These are phyloP conservation scores for Paxillus involutus DNA, from an alignment of 768 basidiomycete species.

Conservation along the genomic window DNA sequence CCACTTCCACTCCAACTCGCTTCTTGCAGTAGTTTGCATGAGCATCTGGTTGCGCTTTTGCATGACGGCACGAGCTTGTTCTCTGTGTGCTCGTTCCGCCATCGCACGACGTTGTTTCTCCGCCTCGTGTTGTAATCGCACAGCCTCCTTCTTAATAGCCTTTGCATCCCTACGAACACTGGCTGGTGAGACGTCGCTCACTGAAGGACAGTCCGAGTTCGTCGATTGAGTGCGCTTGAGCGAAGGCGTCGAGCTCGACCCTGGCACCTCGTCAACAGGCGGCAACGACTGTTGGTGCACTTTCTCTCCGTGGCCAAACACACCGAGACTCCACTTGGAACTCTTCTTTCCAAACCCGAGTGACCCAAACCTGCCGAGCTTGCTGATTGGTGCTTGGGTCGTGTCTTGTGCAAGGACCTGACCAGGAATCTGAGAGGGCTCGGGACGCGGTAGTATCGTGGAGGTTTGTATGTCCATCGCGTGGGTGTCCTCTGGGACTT, in stretches of 20 bases:
- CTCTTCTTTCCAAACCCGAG: constrained; percentile 71
- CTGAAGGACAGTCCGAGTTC: constrained; percentile 69
- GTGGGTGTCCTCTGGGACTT: constrained; percentile 41
- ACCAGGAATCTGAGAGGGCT: constrained; percentile 27
- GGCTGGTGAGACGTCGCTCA: constrained; percentile 46
- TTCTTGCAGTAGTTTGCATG: constrained; percentile 48
- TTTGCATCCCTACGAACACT: constrained; percentile 58
- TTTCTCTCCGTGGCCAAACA: constrained; percentile 76
- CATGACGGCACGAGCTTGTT: constrained; percentile 92
- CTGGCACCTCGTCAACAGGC: constrained; percentile 71
- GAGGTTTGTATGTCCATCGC: constrained; percentile 51
- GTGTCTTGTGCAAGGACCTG: constrained; percentile 38
- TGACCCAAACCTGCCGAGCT: constrained; percentile 56
- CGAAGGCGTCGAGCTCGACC: constrained; percentile 55
- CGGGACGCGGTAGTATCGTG: constrained; percentile 46
- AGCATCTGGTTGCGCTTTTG: constrained; percentile 81
- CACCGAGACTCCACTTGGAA: constrained; percentile 61
- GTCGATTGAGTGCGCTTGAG: constrained; percentile 80
- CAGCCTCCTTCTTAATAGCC: constrained; percentile 79
- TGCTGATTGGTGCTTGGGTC: constrained; percentile 45
- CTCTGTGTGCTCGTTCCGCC: constrained; percentile 71
- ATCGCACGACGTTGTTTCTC: constrained; percentile 82
- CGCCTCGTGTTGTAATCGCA: constrained; percentile 74
- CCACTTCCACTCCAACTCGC: constrained; percentile 66
- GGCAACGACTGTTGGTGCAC: constrained; percentile 58